Percentiles rank a stretch among this genome's conserved stretches.
phyloP scores from a whole-genome alignment of 495 filamentous ascomycete genomes.

The Parathielavia appendiculata region DNA sequence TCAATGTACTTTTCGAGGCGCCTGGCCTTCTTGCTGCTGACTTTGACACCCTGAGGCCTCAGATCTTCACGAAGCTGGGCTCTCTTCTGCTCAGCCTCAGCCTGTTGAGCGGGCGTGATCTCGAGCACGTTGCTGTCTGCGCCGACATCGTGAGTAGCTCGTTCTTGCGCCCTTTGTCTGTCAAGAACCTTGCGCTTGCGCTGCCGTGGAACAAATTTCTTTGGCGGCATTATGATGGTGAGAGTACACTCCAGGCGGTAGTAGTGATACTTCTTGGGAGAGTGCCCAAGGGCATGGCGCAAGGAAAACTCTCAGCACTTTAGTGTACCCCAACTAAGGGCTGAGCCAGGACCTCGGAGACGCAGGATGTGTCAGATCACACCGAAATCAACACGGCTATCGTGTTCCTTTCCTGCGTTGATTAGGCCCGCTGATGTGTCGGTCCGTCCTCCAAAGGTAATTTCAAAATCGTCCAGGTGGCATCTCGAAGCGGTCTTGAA shows the following conservation, averaged over 20 bases:
- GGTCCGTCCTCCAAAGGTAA: no score
- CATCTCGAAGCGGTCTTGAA: background rate
- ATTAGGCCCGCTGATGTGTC: background rate
- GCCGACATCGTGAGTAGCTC: conserved; percentile 29
- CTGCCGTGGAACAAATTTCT: conserved; percentile 69
- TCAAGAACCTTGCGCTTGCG: conserved; percentile 69
- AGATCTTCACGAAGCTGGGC: conserved; percentile 52
- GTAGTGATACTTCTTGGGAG: background rate
- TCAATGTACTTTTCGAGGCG: conserved; percentile 97
- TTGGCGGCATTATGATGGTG: conserved; percentile 42
- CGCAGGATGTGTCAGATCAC: no score
- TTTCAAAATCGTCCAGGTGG: background rate
- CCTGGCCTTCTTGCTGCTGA: conserved; percentile 89
- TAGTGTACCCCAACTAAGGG: no score
- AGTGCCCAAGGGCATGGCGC: background rate
- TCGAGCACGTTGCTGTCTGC: conserved; percentile 66
- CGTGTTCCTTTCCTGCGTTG: background rate
- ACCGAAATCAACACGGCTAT: no score
- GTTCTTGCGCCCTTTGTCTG: conserved; percentile 47
- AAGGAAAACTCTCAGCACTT: background rate
- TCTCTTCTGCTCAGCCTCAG: conserved; percentile 63
- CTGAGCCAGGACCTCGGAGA: no score
- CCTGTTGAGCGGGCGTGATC: conserved; percentile 60
- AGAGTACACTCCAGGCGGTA: background rate
- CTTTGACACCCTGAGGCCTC: conserved; percentile 65